Base-by-base conservation (phyloP, 1,284 basidiomycete genomes). In the Fomitopsis palustris region DNA sequence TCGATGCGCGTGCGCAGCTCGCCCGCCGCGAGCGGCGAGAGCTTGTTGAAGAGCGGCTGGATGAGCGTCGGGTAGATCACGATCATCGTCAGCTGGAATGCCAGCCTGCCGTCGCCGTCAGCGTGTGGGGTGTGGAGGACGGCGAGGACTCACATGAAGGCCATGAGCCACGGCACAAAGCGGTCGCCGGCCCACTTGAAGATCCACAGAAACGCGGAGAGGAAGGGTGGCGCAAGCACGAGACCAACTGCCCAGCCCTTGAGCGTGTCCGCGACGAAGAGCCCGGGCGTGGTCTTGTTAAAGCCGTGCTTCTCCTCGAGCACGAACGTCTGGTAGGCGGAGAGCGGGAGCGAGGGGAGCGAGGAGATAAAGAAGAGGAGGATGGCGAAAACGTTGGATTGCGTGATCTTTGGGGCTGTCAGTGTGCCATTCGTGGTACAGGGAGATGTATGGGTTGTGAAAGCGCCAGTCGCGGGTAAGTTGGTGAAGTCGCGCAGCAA, bases 21-120 rank as follows among this genome's bases (percentile, higher is more conserved):
- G 38, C 93, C 90, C 10, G 80, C 78, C 0, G 84, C 78, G 4
- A 98, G 82, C 1, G 95, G 93, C 1, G 94, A 94, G 37, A 98
- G 86, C 74, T 94, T 98, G 84, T 98, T 98, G 83, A 98, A 98
- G 42, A 98, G 78, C 0, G 96, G 96, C 69, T 96, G 95, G 65
- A 98, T 97, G 70, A 97, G 81, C 21, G 88, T 92, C 4, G 94
- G 94, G 75, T 93, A 95, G 62, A 95, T 74, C 63, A 95, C 78
- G 62, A 95, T 88, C 84, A 96, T 89, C 67, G 84, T 76, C 52
- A 98, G 77, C 72, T 96, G 93, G 79, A 97, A 92, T 9, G 78
- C 74, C 60, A 95, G 76, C 70, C 93, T 95, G 62, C n/a, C 58
- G 55, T 39, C 53, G 41, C 17, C 37, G 6, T 27, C 31, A 55